Evolutionary conservation across 169 alveolate genomes (phyloP).

Genomic region (Plasmodium gaboni): DNA sequence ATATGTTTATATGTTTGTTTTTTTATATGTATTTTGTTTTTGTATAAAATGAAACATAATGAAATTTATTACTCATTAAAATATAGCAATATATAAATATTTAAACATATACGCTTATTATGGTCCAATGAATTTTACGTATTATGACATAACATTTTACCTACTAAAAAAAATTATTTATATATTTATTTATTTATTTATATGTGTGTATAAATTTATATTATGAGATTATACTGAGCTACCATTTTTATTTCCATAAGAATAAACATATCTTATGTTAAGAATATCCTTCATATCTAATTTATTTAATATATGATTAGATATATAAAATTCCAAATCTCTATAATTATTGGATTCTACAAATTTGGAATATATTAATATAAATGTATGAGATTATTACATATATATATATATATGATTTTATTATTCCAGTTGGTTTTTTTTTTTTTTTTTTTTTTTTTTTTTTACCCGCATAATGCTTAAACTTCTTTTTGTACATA

Average conservation of each 20-base stretch:
- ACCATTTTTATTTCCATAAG: constrained; percentile 40
- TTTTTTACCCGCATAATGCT: constrained; percentile 31
- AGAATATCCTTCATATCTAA: constrained; percentile 56
- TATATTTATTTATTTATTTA: too few relatives aligned
- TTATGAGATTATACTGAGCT: background rate
- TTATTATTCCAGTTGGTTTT: background rate
- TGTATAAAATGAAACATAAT: too few relatives aligned
- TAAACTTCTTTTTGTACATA: background rate
- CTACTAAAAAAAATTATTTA: background rate
- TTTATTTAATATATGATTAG: constrained; percentile 40
- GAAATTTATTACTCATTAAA: too few relatives aligned
- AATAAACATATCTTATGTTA: constrained; percentile 54
- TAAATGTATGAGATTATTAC: background rate
- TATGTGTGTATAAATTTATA: background rate
- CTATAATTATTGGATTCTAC: constrained; percentile 20
- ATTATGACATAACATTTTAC: background rate
- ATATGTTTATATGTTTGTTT: too few relatives aligned
- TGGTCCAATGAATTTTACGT: too few relatives aligned
- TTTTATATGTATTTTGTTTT: too few relatives aligned
- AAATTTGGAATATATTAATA: background rate
- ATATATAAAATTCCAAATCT: constrained; percentile 56
- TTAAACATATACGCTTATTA: too few relatives aligned
- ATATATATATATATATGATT: background rate
- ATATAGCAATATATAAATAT: too few relatives aligned
- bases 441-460: background rate